Conservation (phyloP, 2,329 filamentous ascomycete genomes). For the Teratosphaeriaceae sp. region DNA sequence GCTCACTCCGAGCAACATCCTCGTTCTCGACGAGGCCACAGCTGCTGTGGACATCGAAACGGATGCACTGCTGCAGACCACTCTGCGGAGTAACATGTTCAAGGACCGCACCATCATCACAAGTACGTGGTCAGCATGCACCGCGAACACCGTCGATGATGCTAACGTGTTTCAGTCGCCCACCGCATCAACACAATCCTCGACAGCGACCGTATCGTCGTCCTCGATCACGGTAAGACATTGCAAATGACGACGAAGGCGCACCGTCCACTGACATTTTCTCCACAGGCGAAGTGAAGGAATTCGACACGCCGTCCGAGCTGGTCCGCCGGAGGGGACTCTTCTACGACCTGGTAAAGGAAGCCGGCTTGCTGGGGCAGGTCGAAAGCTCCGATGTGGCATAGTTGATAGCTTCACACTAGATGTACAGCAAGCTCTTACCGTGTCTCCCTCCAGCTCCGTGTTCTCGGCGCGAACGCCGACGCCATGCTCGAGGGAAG, state of each 20-base stretch:
- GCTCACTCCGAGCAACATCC: conserved; percentile 91
- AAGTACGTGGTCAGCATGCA: too few relatives aligned
- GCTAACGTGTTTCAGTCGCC: conserved; percentile 52
- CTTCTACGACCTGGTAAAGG: conserved; percentile 87
- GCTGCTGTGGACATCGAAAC: conserved; percentile 65
- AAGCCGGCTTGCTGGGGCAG: conserved; percentile 66
- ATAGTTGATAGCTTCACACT: conserved; percentile 1
- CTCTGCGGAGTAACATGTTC: conserved; percentile 62
- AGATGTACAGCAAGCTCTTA: not conserved
- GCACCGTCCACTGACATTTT: too few relatives aligned
- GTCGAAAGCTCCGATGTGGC: conserved; percentile 15
- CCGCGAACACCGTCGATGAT: not conserved
- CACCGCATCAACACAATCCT: conserved; percentile 98
- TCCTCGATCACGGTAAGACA: conserved; percentile 88
- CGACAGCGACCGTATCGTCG: conserved; percentile 80
- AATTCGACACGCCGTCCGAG: conserved; percentile 81
- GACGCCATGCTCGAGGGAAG: too few relatives aligned
- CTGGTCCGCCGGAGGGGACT: conserved; percentile 69
- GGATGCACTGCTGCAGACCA: conserved; percentile 58
- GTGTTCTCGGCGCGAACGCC: too few relatives aligned
- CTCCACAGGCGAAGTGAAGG: conserved; percentile 78
- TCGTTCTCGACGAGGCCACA: conserved; percentile 95
- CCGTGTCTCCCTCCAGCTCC: too few relatives aligned
- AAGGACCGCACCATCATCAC: conserved; percentile 94
- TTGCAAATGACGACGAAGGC: too few relatives aligned